phyloP scores from a whole-genome alignment of 2,329 filamentous ascomycete genomes.

The Phyllosticta citrichinensis region DNA sequence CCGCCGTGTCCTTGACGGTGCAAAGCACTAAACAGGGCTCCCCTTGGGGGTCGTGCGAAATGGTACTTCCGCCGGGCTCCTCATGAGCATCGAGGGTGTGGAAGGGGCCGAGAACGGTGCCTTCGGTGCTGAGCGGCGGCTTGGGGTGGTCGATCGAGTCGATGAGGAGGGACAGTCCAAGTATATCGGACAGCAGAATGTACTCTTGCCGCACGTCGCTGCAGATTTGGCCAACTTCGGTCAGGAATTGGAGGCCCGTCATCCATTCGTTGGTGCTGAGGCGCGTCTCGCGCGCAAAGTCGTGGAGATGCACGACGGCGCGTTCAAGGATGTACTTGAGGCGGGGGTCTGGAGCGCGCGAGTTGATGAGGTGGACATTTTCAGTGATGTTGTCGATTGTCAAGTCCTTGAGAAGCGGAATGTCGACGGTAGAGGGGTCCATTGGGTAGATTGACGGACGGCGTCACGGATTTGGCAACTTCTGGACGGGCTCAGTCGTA shows the following conservation, averaged over 20 bases:
- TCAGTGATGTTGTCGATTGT: conserved; percentile 73
- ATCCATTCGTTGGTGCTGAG: conserved; percentile 73
- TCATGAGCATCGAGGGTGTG: conserved; percentile 66
- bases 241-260: conserved; percentile 61
- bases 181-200: conserved; percentile 70
- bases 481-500: not conserved
- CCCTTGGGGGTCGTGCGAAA: conserved; percentile 60
- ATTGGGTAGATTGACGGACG: conserved; percentile 17
- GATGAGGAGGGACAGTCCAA: conserved; percentile 70
- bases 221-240: conserved; percentile 62
- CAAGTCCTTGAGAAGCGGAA: conserved; percentile 55
- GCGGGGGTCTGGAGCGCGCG: conserved; percentile 53
- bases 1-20: conserved; percentile 55
- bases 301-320: conserved; percentile 67
- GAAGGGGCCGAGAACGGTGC: conserved; percentile 73
- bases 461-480: not conserved
- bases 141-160: conserved; percentile 80
- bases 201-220: conserved; percentile 70
- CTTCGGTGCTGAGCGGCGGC: conserved; percentile 58
- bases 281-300: conserved; percentile 70
- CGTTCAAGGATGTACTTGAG: conserved; percentile 63
- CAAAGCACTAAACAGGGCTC: conserved; percentile 65
- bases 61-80: conserved; percentile 46
- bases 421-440: conserved; percentile 34
- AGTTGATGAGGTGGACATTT: conserved; percentile 66